Evolutionary conservation across 2,329 filamentous ascomycete genomes (phyloP).

Genomic region (Ampelomyces quisqualis): DNA sequence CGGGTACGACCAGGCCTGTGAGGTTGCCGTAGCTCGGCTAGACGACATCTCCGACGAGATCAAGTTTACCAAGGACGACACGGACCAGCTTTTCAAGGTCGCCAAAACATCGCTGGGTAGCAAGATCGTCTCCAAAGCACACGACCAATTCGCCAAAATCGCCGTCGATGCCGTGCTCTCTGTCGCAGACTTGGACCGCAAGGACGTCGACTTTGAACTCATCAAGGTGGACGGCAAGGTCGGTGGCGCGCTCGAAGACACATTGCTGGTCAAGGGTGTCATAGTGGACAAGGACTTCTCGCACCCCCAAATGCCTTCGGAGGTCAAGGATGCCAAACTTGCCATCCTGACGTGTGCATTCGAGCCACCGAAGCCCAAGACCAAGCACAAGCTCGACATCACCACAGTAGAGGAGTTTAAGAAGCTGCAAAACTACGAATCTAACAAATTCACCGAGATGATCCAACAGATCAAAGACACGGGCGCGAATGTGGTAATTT

Average conservation of each 20-base stretch:
- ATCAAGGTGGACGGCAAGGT: constrained; percentile 99
- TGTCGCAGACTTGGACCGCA: constrained; percentile 91
- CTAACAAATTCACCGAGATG: constrained; percentile 97
- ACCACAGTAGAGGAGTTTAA: constrained; percentile 97
- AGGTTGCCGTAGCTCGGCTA: constrained; percentile 89
- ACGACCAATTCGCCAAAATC: constrained; percentile 97
- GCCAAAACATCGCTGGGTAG: constrained; percentile 94
- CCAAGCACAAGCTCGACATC: constrained; percentile 98
- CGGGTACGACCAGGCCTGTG: constrained; percentile 95
- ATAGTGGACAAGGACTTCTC: constrained; percentile 99
- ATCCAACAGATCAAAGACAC: constrained; percentile 97
- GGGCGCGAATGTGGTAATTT: constrained; percentile 95
- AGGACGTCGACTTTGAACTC: constrained; percentile 97
- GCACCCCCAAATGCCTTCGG: constrained; percentile 96
- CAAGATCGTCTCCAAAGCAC: constrained; percentile 98
- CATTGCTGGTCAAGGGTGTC: constrained; percentile 92
- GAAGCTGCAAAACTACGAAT: constrained; percentile 93
- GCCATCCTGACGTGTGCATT: constrained; percentile 98
- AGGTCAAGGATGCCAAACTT: constrained; percentile 93
- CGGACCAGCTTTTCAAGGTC: constrained; percentile 85
- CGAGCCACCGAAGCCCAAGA: constrained; percentile 98
- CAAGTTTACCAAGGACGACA: constrained; percentile 77
- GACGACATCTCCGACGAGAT: constrained; percentile 92
- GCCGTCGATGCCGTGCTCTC: constrained; percentile 96
- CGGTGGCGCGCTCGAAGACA: constrained; percentile 88